These are phyloP conservation scores for Naganishia albida DNA, from an alignment of 1,284 basidiomycete species.

Conservation along the genomic window DNA sequence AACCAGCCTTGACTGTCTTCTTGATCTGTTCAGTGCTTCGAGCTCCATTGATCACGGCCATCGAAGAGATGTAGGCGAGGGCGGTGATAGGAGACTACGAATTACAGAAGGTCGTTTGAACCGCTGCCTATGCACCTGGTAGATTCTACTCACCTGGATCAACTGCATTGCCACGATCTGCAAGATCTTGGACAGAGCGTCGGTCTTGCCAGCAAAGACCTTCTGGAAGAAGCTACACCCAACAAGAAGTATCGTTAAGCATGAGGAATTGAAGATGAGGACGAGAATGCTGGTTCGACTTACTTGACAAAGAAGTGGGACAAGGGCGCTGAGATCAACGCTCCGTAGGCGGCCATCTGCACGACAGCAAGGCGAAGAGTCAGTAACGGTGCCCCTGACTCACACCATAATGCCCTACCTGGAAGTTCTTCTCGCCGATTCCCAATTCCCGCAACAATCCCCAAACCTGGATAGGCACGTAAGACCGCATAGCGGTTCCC, in stretches of 20 bases:
- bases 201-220: conserved; percentile 73
- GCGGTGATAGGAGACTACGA: conserved; percentile 17
- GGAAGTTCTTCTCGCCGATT: conserved; percentile 48
- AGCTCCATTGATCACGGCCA: conserved; percentile 83
- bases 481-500: conserved; percentile 47
- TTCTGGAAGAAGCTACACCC: conserved; percentile 61
- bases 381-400: conserved; percentile 42
- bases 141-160: conserved; percentile 61
- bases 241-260: neutral
- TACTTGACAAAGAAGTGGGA: conserved; percentile 69
- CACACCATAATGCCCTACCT: conserved; percentile 63
- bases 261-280: neutral
- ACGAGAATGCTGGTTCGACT: neutral
- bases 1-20: conserved; percentile 71
- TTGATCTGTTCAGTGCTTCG: conserved; percentile 66
- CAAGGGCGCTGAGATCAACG: conserved; percentile 79
- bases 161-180: conserved; percentile 79
- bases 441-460: conserved; percentile 49
- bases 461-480: conserved; percentile 61
- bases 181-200: conserved; percentile 65
- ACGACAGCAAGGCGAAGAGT: neutral
- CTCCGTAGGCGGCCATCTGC: conserved; percentile 79
- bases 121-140: neutral
- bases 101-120: neutral
- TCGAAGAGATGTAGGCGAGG: conserved; percentile 65